These are phyloP conservation scores for Dryadomyces quercivorus DNA, from an alignment of 2,329 filamentous ascomycete species.

Conservation along the genomic window DNA sequence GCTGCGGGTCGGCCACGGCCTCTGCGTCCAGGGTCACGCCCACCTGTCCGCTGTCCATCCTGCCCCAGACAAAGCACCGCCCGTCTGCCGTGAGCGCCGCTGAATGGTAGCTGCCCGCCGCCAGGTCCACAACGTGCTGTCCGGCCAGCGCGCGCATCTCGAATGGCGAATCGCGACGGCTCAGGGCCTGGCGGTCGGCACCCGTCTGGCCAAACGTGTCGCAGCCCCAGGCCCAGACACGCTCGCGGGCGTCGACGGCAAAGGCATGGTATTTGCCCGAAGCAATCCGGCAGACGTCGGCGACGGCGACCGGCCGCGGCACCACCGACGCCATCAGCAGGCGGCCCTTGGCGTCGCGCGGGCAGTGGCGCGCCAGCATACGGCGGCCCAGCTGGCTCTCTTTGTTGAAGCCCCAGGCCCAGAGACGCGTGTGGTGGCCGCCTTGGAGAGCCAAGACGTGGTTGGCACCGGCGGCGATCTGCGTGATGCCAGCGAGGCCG, in stretches of 20 bases:
- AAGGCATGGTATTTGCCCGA: conserved; percentile 53
- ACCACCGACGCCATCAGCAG: conserved; percentile 22
- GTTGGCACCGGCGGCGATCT: conserved; percentile 42
- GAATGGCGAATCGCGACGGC: conserved; percentile 18
- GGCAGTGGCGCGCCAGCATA: conserved; percentile 6
- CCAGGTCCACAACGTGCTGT: conserved; percentile 20
- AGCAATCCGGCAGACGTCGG: conserved; percentile 21
- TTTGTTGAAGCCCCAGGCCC: conserved; percentile 51
- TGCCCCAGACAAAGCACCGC: conserved; percentile 25
- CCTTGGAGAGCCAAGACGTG: conserved; percentile 40
- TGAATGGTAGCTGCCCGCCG: conserved; percentile 52
- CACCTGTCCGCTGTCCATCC: conserved; percentile 23
- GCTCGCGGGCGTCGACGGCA: conserved; percentile 45
- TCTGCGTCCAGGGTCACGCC: conserved; percentile 29
- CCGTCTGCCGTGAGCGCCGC: conserved; percentile 24
- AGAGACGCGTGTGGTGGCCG: conserved; percentile 37
- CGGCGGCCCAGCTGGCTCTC: conserved; percentile 50
- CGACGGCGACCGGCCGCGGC: not conserved
- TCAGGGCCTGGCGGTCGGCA: conserved; percentile 11
- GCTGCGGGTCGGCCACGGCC: not conserved
- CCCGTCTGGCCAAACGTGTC: conserved; percentile 56
- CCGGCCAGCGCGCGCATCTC: not conserved
- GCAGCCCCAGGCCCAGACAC: conserved; percentile 53
- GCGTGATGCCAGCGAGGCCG: conserved; percentile 33
- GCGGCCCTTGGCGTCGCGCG: not conserved